Base-by-base conservation (phyloP, 2,329 filamentous ascomycete species). In the Talaromyces sp. region DNA sequence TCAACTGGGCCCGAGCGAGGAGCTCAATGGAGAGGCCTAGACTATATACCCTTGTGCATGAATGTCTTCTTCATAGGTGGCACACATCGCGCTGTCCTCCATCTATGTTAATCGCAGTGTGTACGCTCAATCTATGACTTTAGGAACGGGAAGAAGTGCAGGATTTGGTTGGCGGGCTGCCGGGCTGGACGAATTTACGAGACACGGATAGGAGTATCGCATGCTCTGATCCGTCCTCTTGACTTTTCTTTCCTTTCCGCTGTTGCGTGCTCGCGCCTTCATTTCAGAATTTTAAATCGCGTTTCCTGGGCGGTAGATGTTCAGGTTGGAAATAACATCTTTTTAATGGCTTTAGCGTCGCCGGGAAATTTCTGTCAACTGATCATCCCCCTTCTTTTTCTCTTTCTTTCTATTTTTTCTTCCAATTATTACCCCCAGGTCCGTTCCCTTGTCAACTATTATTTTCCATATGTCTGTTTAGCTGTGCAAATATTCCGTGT, bases 401-500 rank as follows among this genome's bases (percentile, higher is more conserved):
- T 16, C 33, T 65, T 61, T 61, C 64, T 57, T 36, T 40, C 36
- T 40, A 40, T 40, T 64, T 40, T 44, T 56, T 57, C 55, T 62
- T 63, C 60, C 57, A 51, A 31, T 31, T 53, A 12, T 40, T 40
- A 40, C 36, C 50, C 50, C 50, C 27, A 53, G 62, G 66, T 66
- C 62, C 53, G 61, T 63, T 59, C 60, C 61, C 51, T 53, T 53
- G 30, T 59, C 61, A 63, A 55, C 53, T 56, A 57, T 53, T 61
- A 54, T 67, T 62, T 69, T 27, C 16, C 33, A 65, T 65, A 61
- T 67, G 66, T 66, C 64, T 68, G 71, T 73, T 68, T 73, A 68
- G 68, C 73, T 74, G 71, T 72, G 72, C 73, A 73, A 75, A 75
- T 72, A 75, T 75, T 71, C 71, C 69, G 50, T 31, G 27, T 53